Percentiles rank a stretch among this genome's conserved stretches.
phyloP scores from a whole-genome alignment of 192 early-diverging fungal genomes.

The Coemansia sp. region DNA sequence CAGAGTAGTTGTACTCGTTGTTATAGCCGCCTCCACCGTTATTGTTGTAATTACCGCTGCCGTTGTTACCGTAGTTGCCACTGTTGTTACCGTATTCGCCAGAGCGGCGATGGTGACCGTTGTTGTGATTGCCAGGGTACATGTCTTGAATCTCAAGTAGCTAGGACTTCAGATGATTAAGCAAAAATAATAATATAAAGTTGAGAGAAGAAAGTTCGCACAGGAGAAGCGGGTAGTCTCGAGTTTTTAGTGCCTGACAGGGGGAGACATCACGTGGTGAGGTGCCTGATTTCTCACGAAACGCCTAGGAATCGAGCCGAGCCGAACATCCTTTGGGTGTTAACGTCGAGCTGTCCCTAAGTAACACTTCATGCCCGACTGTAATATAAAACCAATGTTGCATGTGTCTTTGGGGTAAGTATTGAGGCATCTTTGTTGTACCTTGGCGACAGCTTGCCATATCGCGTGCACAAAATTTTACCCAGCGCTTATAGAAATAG shows the following conservation, averaged over 20 bases:
- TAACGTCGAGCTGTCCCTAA: too few relatives aligned
- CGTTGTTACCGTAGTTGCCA: constrained; percentile 17
- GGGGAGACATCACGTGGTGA: neutral
- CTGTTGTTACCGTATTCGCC: constrained; percentile 16
- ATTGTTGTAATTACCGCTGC: constrained; percentile 17
- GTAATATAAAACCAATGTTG: too few relatives aligned
- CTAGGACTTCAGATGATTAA: constrained; percentile 4
- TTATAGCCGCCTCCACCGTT: constrained; percentile 5
- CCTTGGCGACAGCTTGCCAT: too few relatives aligned
- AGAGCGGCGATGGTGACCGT: constrained; percentile 17
- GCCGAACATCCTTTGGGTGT: too few relatives aligned
- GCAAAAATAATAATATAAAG: neutral
- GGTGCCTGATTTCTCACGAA: neutral
- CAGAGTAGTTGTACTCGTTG: constrained; percentile 24
- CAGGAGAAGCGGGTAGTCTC: constrained; percentile 4
- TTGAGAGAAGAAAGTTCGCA: constrained; percentile 7
- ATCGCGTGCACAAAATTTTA: too few relatives aligned
- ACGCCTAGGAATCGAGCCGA: too few relatives aligned
- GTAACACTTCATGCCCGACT: too few relatives aligned
- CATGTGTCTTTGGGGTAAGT: too few relatives aligned
- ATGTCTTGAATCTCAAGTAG: constrained; percentile 22
- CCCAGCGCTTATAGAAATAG: neutral
- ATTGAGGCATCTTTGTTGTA: too few relatives aligned
- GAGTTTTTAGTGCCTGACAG: neutral
- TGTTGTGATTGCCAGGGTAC: constrained; percentile 43